Evolutionary conservation across 176 grass and related monocot genomes (phyloP).

Genomic region (Triticum urartu): DNA sequence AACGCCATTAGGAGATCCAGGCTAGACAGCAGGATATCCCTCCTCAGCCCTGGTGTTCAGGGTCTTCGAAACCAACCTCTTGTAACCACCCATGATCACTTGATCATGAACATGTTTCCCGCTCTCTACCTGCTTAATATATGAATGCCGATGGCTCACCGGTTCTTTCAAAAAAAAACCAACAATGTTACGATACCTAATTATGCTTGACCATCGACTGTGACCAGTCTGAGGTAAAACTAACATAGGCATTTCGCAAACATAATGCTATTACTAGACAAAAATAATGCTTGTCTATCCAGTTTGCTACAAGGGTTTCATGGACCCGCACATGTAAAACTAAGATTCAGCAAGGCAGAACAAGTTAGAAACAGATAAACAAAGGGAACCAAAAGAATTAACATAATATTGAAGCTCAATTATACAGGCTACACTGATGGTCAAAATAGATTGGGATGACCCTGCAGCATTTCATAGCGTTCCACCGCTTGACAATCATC

Average conservation of each 20-base stretch:
- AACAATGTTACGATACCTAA: background rate
- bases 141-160: too few species aligned
- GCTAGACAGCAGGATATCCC: too few species aligned
- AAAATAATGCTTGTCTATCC: background rate
- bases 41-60: too few species aligned
- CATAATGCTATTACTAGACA: background rate
- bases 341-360: background rate
- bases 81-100: too few species aligned
- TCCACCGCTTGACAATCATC: background rate
- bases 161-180: too few species aligned
- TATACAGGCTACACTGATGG: constrained; percentile 28
- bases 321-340: constrained; percentile 24
- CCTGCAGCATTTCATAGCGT: background rate
- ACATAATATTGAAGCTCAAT: constrained; percentile 21
- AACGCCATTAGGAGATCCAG: too few species aligned
- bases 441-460: constrained; percentile 18
- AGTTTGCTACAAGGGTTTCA: background rate
- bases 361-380: background rate
- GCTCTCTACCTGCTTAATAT: too few species aligned
- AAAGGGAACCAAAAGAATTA: constrained; percentile 27
- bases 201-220: background rate
- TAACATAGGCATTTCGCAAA: background rate
- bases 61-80: too few species aligned
- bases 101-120: too few species aligned
- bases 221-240: background rate